Evolutionary conservation across 192 early-diverging fungal genomes (phyloP), one percentile per base, ranked within the genome.

Genomic region (Linnemannia zychae): DNA sequence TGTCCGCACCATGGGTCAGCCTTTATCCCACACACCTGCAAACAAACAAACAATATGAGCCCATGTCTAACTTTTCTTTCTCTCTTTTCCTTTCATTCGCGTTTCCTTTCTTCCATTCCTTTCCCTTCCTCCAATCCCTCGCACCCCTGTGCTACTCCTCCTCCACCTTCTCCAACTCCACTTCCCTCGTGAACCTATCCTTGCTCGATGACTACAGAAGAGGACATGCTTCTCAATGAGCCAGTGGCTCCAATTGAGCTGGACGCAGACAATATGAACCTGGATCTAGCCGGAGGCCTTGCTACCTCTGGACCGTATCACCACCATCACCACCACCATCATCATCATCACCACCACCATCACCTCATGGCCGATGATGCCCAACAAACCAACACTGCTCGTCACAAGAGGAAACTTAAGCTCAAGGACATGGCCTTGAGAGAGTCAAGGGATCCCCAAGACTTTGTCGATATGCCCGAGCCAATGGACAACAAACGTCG

Each of bases 371-470:
- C n/a, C 3, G 71, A 72, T 1, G 75, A 76, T 47, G 67, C 71
- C 7, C 12, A 24, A 4, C 63, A 50, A 16, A 60, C 75, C 1
- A 67, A 73, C 65, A 73, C 63, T 46, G 68, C 81, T 5, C 77
- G 77, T 22, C 74, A 78, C 15, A 85, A 79, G 78, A 74, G 83
- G 63, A 79, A 79, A 40, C 57, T 85, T 71, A 85, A 85, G 37
- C 78, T 85, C 67, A 78, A 85, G 50, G 83, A 85, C 70, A 68
- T 85, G 60, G 83, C 83, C 31, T 52, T 85, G 47, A 47, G 83
- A 33, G 83, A 85, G 65, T 85, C 83, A 22, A 73, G 83, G 12
- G 83, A 85, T 44, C 83, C 83, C 0, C 74, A 72, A 48, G 83
- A 79, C 37, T 63, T 77, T 22, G 9, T 79, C 18, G 82, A 84